phyloP scores from a whole-genome alignment of 208 protist genomes.

The Leishmania guyanensis region DNA sequence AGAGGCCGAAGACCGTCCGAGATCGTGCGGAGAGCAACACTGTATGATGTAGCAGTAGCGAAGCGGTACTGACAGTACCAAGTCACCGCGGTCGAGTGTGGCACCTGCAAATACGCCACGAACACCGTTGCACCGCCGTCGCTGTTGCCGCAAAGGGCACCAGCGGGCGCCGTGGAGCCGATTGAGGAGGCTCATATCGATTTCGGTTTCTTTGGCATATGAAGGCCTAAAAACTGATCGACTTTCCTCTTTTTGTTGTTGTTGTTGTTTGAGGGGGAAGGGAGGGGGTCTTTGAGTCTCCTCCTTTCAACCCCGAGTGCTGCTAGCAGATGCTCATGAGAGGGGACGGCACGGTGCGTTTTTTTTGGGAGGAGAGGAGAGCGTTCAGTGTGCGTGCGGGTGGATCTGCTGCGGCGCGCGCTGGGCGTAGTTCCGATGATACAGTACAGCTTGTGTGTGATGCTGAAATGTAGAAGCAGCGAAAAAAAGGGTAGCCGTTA shows the following conservation, averaged over 20 bases:
- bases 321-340: neutral
- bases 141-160: conserved; percentile 36
- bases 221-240: neutral
- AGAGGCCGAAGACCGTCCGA: neutral
- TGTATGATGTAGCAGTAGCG: conserved; percentile 62
- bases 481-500: neutral
- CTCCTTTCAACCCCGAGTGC: neutral
- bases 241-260: neutral
- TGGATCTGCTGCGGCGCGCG: neutral
- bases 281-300: neutral
- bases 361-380: too few species aligned
- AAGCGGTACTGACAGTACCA: conserved; percentile 61
- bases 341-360: too few species aligned
- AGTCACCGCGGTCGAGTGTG: conserved; percentile 37
- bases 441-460: neutral
- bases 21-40: neutral
- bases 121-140: conserved; percentile 49
- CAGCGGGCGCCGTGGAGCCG: conserved; percentile 31
- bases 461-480: neutral
- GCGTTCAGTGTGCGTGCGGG: neutral
- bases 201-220: neutral
- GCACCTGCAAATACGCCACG: conserved; percentile 54
- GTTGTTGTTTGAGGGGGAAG: neutral
- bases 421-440: neutral
- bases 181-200: conserved; percentile 18